These are phyloP conservation scores for Lipomyces sp. DNA, from an alignment of 805 yeast species.

Conservation along the genomic window DNA sequence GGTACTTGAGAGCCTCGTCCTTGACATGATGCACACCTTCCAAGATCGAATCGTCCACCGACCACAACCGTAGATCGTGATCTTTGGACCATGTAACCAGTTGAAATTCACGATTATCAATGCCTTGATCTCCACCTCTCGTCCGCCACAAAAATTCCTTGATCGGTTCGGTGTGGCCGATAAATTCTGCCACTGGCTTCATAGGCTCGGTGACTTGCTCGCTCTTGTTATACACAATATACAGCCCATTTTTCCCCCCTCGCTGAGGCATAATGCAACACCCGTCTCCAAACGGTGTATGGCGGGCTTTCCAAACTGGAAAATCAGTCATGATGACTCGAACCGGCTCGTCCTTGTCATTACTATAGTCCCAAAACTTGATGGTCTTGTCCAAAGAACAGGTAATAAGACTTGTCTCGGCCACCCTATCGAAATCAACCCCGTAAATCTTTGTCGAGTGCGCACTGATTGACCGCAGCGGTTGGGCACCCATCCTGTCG, in stretches of 20 bases:
- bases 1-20: slow-evolving; percentile 47
- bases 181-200: slow-evolving; percentile 63
- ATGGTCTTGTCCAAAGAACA: slow-evolving; percentile 87
- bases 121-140: slow-evolving; percentile 52
- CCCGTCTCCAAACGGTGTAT: slow-evolving; percentile 85
- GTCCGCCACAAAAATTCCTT: slow-evolving; percentile 89
- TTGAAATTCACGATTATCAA: slow-evolving; percentile 83
- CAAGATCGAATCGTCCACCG: slow-evolving; percentile 57
- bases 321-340: slow-evolving; percentile 71
- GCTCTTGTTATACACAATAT: slow-evolving; percentile 49
- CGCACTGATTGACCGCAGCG: slow-evolving; percentile 69
- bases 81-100: slow-evolving; percentile 94
- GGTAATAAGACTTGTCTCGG: slow-evolving; percentile 67
- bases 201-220: slow-evolving; percentile 47
- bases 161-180: slow-evolving; percentile 83
- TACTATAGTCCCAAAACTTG: slow-evolving; percentile 75
- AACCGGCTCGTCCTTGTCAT: slow-evolving; percentile 51
- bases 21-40: slow-evolving; percentile 48
- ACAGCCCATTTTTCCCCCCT: slow-evolving; percentile 75
- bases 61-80: slow-evolving; percentile 83
- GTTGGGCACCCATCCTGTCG: slow-evolving; percentile 76
- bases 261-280: slow-evolving; percentile 89
- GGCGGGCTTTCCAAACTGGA: slow-evolving; percentile 88
- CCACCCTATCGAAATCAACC: slow-evolving; percentile 73
- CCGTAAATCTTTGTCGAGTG: slow-evolving; percentile 90